Percentiles rank a stretch among this genome's conserved stretches.
Evolutionary conservation across 2,329 filamentous ascomycete genomes (phyloP).

Genomic region (Beauveria scarabaeidicola): DNA sequence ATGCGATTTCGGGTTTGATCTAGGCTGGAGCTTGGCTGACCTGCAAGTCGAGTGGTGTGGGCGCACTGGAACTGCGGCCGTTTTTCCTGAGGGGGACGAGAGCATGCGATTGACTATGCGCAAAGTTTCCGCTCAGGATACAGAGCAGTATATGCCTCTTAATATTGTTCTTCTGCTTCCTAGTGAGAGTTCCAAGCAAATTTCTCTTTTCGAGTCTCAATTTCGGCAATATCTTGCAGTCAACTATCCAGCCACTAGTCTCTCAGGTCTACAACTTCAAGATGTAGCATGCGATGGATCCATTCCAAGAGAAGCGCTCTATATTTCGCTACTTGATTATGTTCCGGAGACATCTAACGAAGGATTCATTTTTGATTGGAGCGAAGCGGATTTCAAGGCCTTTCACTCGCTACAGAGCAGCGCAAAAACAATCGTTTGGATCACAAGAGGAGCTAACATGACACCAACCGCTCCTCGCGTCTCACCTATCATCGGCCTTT

Average conservation of each 20-base stretch:
- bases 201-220: background rate
- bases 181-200: background rate
- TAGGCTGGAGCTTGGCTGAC: background rate
- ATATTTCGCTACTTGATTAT: constrained; percentile 40
- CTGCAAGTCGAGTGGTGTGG: background rate
- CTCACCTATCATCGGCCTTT: constrained; percentile 36
- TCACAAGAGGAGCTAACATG: constrained; percentile 35
- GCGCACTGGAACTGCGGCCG: background rate
- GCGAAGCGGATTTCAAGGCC: constrained; percentile 27
- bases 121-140: background rate
- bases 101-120: background rate
- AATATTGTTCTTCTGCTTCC: background rate
- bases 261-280: background rate
- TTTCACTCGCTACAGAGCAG: constrained; percentile 32
- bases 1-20: background rate
- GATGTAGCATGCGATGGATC: background rate
- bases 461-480: constrained; percentile 25
- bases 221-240: background rate
- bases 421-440: constrained; percentile 37
- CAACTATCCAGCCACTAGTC: background rate
- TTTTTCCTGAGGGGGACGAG: background rate
- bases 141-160: background rate
- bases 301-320: background rate
- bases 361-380: constrained; percentile 29
- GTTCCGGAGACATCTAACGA: constrained; percentile 16